Conservation (phyloP, 805 yeast genomes). For the Metschnikowia corniflorae region DNA sequence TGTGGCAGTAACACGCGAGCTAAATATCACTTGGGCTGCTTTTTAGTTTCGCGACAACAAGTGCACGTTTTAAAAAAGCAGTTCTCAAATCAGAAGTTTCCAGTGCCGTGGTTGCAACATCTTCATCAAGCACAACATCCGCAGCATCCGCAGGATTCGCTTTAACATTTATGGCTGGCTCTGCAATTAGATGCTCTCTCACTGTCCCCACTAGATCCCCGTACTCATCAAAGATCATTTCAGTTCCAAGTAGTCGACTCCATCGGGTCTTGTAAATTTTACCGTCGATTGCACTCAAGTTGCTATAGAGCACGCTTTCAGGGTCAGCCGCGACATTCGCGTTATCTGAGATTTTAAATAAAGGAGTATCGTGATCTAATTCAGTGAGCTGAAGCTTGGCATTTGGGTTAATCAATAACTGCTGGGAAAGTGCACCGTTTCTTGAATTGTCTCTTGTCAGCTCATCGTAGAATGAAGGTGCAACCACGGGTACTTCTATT, state of each 20-base stretch:
- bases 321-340: constrained; percentile 19
- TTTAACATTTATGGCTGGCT: constrained; percentile 24
- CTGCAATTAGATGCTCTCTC: constrained; percentile 35
- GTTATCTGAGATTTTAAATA: constrained; percentile 36
- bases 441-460: constrained; percentile 6
- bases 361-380: constrained; percentile 30
- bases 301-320: constrained; percentile 20
- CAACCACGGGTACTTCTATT: constrained; percentile 22
- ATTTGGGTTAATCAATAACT: constrained; percentile 35
- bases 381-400: constrained; percentile 39
- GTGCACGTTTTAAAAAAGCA: constrained; percentile 22
- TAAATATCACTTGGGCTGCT: too few species aligned
- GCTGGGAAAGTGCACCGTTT: constrained; percentile 16
- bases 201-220: constrained; percentile 41
- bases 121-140: constrained; percentile 13
- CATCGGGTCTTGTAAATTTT: constrained; percentile 70
- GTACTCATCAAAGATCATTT: constrained; percentile 40
- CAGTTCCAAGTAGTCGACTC: constrained; percentile 79
- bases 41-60: constrained; percentile 13
- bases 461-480: constrained; percentile 18
- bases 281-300: constrained; percentile 36
- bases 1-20: too few species aligned
- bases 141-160: constrained; percentile 12
- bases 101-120: constrained; percentile 12
- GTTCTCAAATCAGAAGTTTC: constrained; percentile 19